Percentiles rank a stretch among this genome's conserved stretches.
phyloP scores from a whole-genome alignment of 768 basidiomycete species.

The Chalciporus chontae region DNA sequence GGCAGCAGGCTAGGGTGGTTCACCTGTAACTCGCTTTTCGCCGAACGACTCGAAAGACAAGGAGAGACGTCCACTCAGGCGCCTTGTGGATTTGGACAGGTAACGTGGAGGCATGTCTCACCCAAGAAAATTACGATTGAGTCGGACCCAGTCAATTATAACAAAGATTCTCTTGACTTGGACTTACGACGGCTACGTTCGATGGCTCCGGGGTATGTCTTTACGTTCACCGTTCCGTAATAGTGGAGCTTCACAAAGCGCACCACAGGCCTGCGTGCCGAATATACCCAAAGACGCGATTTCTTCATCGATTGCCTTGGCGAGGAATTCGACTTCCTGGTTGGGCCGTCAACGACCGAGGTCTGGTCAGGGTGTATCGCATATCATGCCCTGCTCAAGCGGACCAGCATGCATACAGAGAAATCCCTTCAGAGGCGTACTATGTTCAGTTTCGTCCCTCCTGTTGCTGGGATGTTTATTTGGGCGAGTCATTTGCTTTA shows the following conservation, averaged over 20 bases:
- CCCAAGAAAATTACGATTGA: no score
- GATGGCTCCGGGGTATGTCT: conserved; percentile 66
- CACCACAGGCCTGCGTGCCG: conserved; percentile 42
- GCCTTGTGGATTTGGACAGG: conserved; percentile 60
- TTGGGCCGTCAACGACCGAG: conserved; percentile 27
- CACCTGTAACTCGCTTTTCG: conserved; percentile 72
- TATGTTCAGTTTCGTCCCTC: conserved; percentile 69
- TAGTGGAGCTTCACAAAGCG: background rate
- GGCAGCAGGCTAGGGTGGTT: conserved; percentile 79
- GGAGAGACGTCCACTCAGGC: conserved; percentile 67
- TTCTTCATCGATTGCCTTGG: conserved; percentile 60
- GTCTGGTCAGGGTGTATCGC: conserved; percentile 37
- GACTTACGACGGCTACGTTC: conserved; percentile 67
- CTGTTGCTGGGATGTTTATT: conserved; percentile 80
- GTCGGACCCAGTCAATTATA: conserved; percentile 50
- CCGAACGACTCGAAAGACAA: conserved; percentile 68
- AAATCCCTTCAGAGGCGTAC: conserved; percentile 34
- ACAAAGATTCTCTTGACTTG: conserved; percentile 60
- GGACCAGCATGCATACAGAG: conserved; percentile 32
- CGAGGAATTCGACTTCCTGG: conserved; percentile 58
- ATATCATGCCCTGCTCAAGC: conserved; percentile 45
- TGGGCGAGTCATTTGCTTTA: conserved; percentile 44
- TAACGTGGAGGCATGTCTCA: no score
- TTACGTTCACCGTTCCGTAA: background rate
- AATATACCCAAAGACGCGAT: conserved; percentile 60